Evolutionary conservation across 2,329 filamentous ascomycete genomes (phyloP).

Genomic region (Sodiomyces alkalinus): DNA sequence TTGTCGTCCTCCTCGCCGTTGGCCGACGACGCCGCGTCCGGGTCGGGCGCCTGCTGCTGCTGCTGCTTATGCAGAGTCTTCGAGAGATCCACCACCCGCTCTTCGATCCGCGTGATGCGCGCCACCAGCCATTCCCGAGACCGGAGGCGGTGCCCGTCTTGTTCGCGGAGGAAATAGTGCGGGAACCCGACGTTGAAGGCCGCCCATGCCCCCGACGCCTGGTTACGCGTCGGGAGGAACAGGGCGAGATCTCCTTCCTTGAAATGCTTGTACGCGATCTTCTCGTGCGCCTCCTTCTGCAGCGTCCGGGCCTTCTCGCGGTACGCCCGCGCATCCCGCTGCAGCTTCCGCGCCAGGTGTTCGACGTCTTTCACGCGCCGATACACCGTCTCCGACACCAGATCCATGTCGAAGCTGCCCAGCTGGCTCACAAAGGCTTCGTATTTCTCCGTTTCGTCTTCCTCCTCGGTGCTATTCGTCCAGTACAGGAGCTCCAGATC

Average conservation of each 20-base stretch:
- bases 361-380: conserved; percentile 90
- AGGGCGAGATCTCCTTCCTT: conserved; percentile 91
- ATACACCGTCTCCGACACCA: conserved; percentile 70
- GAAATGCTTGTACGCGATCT: conserved; percentile 91
- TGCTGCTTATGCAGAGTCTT: conserved; percentile 43
- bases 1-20: conserved; percentile 82
- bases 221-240: conserved; percentile 87
- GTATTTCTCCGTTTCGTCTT: conserved; percentile 60
- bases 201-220: conserved; percentile 89
- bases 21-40: conserved; percentile 32
- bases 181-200: conserved; percentile 97
- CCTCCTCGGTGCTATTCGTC: conserved; percentile 54
- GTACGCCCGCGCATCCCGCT: conserved; percentile 74
- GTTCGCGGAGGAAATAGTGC: conserved; percentile 91
- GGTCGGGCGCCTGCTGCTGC: conserved; percentile 29
- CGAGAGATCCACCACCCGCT: conserved; percentile 83
- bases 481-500: conserved; percentile 69
- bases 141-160: conserved; percentile 72
- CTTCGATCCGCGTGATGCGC: conserved; percentile 78
- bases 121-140: conserved; percentile 93
- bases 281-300: conserved; percentile 80
- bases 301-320: conserved; percentile 70
- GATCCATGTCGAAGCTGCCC: conserved; percentile 67
- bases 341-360: conserved; percentile 82
- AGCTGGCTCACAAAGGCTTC: conserved; percentile 58